Conservation (phyloP, 306 rosid species). For the Clitoria ternatea region DNA sequence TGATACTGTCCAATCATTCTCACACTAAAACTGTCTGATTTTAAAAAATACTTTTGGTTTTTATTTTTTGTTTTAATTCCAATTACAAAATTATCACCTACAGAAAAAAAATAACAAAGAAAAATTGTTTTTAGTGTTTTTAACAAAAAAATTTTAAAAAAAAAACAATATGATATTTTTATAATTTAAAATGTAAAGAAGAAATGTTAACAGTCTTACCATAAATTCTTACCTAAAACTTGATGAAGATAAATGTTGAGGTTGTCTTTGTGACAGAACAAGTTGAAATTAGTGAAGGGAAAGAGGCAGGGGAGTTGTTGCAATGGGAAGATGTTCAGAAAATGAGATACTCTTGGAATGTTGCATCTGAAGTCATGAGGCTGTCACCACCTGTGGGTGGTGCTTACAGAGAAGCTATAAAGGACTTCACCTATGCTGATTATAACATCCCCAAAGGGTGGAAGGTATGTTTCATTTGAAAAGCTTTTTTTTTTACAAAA, state of each 20-base stretch:
- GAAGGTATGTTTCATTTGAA: constrained; percentile 40
- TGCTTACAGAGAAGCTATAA: constrained; percentile 42
- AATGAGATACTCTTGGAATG: constrained; percentile 63
- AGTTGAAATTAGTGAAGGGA: constrained; percentile 34
- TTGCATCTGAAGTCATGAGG: constrained; percentile 46
- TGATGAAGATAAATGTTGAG: neutral
- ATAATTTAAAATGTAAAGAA: no score
- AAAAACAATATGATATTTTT: no score
- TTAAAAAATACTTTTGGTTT: no score
- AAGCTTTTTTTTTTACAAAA: neutral
- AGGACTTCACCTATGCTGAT: constrained; percentile 45
- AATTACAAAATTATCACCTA: no score
- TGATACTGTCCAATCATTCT: no score
- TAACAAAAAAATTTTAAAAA: no score
- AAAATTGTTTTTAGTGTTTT: no score
- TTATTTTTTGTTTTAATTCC: no score
- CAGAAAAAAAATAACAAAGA: no score
- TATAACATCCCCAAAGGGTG: constrained; percentile 51
- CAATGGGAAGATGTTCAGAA: constrained; percentile 54
- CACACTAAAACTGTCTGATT: no score
- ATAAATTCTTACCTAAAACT: neutral
- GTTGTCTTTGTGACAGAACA: constrained; percentile 38
- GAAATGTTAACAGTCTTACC: no score
- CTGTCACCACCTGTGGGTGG: constrained; percentile 44
- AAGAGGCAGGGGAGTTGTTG: constrained; percentile 36